Percentiles rank a stretch among this genome's conserved stretches.
These are phyloP conservation scores for Allium cepa DNA, from an alignment of 106 monocot genomes.

Conservation along the genomic window DNA sequence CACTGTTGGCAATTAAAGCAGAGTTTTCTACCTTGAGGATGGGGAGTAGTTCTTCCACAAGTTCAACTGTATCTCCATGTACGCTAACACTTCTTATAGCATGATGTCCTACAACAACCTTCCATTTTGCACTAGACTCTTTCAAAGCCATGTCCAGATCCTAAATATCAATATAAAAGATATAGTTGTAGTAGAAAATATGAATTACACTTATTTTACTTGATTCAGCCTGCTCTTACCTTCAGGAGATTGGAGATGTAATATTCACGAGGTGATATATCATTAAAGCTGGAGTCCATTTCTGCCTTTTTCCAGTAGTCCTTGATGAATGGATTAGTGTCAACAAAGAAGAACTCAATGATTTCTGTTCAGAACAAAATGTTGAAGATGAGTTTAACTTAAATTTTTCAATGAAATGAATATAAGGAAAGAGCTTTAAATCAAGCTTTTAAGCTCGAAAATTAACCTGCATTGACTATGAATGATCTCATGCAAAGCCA, in stretches of 20 bases:
- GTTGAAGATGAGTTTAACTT: not conserved
- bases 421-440: not conserved
- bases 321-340: slow-evolving; percentile 48
- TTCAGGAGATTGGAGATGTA: slow-evolving; percentile 52
- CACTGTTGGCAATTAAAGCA: too few relatives aligned
- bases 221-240: slow-evolving; percentile 12
- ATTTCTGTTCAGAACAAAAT: slow-evolving; percentile 15
- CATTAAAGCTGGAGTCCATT: slow-evolving; percentile 40
- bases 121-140: slow-evolving; percentile 32
- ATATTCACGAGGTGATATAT: slow-evolving; percentile 24
- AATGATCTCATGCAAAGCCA: slow-evolving; percentile 81
- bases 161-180: slow-evolving; percentile 12
- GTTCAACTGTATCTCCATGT: slow-evolving; percentile 70
- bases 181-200: not conserved
- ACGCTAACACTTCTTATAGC: slow-evolving; percentile 63
- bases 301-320: slow-evolving; percentile 33
- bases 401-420: not conserved
- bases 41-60: slow-evolving; percentile 53
- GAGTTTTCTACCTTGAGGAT: slow-evolving; percentile 56
- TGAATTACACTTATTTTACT: not conserved
- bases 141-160: slow-evolving; percentile 55
- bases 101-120: slow-evolving; percentile 32
- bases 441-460: not conserved
- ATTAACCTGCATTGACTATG: slow-evolving; percentile 54
- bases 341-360: slow-evolving; percentile 64